These are phyloP conservation scores for Serendipita sp. DNA, from an alignment of 768 basidiomycete genomes.

Conservation along the genomic window DNA sequence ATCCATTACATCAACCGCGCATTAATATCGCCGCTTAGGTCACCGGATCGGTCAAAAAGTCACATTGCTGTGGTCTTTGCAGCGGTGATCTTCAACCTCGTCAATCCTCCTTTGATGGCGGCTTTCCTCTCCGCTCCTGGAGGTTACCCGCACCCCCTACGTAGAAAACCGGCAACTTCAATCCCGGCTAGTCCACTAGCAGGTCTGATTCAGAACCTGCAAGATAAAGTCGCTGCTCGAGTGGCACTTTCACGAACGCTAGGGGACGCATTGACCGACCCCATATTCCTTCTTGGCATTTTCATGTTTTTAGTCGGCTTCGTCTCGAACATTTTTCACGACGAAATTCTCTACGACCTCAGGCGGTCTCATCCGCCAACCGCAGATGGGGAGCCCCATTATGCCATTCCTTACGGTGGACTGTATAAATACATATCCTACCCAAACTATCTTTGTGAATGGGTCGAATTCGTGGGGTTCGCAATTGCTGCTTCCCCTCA, in stretches of 20 bases:
- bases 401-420: slow-evolving; percentile 65
- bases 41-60: slow-evolving; percentile 60
- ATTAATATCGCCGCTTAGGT: slow-evolving; percentile 59
- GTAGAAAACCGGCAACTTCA: slow-evolving; percentile 18
- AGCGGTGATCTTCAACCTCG: slow-evolving; percentile 48
- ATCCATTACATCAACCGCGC: slow-evolving; percentile 76
- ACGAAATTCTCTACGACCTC: slow-evolving; percentile 76
- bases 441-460: slow-evolving; percentile 91
- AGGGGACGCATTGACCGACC: background rate
- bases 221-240: background rate
- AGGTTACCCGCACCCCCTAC: slow-evolving; percentile 29
- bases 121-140: slow-evolving; percentile 47
- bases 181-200: background rate
- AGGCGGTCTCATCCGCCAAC: slow-evolving; percentile 38
- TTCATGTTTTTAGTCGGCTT: slow-evolving; percentile 57
- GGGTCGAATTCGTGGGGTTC: slow-evolving; percentile 87
- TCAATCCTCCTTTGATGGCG: slow-evolving; percentile 59
- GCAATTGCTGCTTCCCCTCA: slow-evolving; percentile 53
- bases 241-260: background rate
- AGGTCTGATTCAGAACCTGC: background rate
- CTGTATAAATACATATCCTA: slow-evolving; percentile 69
- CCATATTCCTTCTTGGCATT: slow-evolving; percentile 47
- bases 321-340: slow-evolving; percentile 68
- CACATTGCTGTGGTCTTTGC: slow-evolving; percentile 47
- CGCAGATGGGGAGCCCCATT: slow-evolving; percentile 27